Evolutionary conservation across 805 yeast species (phyloP), one percentile per base, ranked within the genome.

Genomic region (Saccharomycopsis sp.): DNA sequence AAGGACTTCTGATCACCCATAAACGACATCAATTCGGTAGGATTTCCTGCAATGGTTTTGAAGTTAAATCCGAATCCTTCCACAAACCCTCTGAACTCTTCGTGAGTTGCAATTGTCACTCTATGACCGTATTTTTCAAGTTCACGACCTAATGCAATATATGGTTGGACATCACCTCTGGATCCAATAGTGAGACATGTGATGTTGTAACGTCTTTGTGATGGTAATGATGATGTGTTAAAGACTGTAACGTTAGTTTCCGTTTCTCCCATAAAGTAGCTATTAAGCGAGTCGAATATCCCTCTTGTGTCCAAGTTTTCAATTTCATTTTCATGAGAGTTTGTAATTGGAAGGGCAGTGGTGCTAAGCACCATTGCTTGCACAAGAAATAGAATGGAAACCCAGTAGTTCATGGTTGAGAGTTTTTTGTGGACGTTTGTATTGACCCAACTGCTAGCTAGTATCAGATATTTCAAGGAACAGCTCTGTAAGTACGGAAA

Each of bases 131-230:
- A 97, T 23, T 74, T 75, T 54, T 82, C 70, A 51, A 92, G 74
- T 0, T 91, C 96, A 63, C 83, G 82, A 0, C 89, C 94, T n/a
- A 92, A 72, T 0, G 97, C 92, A 64, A 92, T 88, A 68, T 90
- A 93, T 0, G 98, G 98, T 71, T 92, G 98, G 5, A 92, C 97
- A 71, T 92, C 98, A 35, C 98, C 98, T 60, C 97, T 78, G 0
- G 97, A 89, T 0, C 98, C 98, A 65, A 92, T 92, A 0, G 97
- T 92, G 58, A 92, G 70, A 53, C 89, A 72, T 0, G 87, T 84
- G 66, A 91, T 80, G 24, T 78, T 79, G 64, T 78, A 79, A 1
- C 82, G 70, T 54, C 80, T 77, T 1, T 76, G 67, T 0, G 96
- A 44, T 17, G 49, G 49, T 7, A 44, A 19, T 5, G 49, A 44